Conservation (phyloP, 2,329 filamentous ascomycete genomes). For the Alternaria brassicicola region DNA sequence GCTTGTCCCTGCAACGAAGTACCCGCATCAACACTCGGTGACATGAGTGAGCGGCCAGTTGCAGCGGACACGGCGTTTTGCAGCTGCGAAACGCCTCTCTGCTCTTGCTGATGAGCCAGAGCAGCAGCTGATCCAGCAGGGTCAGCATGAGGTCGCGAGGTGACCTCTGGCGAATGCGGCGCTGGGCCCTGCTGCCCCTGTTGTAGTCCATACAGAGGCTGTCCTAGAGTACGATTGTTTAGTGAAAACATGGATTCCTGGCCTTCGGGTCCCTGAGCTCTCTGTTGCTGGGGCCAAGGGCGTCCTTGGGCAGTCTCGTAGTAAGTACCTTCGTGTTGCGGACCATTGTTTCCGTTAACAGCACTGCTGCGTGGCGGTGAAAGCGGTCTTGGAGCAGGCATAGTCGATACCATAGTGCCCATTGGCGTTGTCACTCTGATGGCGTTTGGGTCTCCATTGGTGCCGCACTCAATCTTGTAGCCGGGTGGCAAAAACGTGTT, state of each 20-base stretch:
- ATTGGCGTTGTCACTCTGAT: constrained; percentile 97
- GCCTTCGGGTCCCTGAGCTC: constrained; percentile 39
- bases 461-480: constrained; percentile 94
- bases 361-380: constrained; percentile 55
- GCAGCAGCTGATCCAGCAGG: constrained; percentile 51
- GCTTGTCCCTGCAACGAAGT: constrained; percentile 62
- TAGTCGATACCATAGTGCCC: constrained; percentile 93
- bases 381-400: constrained; percentile 62
- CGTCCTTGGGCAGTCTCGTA: constrained; percentile 45
- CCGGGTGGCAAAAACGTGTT: constrained; percentile 97
- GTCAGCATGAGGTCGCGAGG: constrained; percentile 46
- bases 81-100: constrained; percentile 68
- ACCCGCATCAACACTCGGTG: constrained; percentile 53
- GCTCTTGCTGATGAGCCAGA: constrained; percentile 66
- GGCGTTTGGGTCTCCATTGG: constrained; percentile 90
- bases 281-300: constrained; percentile 50
- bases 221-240: constrained; percentile 51
- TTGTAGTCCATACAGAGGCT: constrained; percentile 46
- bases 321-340: constrained; percentile 50
- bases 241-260: constrained; percentile 53
- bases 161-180: constrained; percentile 47
- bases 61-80: constrained; percentile 69
- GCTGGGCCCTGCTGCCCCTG: constrained; percentile 41
- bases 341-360: constrained; percentile 61
- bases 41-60: constrained; percentile 60